Conservation (phyloP, 495 filamentous ascomycete genomes). For the Trichoderma asperelloides region DNA sequence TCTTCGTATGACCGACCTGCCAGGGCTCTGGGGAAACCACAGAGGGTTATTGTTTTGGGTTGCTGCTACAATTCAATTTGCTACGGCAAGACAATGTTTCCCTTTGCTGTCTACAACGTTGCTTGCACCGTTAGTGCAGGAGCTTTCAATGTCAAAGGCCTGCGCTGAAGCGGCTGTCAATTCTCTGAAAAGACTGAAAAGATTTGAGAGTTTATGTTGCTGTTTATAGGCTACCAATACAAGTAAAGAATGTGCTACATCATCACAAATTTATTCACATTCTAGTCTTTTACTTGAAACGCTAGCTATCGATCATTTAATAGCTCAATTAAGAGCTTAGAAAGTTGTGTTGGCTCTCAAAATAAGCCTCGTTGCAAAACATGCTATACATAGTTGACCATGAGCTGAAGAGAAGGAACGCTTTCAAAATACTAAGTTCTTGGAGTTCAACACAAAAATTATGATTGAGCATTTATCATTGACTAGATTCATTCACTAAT, state of each 20-base stretch:
- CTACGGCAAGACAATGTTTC: background rate
- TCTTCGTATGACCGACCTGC: background rate
- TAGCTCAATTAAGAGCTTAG: no score
- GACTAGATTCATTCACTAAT: no score
- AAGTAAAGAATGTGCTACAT: background rate
- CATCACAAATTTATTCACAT: background rate
- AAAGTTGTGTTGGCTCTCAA: no score
- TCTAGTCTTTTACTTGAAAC: no score
- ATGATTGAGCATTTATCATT: no score
- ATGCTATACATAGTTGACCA: no score
- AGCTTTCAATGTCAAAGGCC: background rate
- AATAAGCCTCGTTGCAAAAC: no score
- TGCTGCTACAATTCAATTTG: background rate
- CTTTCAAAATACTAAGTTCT: no score
- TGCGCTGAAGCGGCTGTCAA: background rate
- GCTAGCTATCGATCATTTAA: no score
- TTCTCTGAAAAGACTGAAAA: background rate
- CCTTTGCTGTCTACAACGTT: background rate
- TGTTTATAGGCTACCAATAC: background rate
- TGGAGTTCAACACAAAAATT: no score
- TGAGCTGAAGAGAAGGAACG: no score
- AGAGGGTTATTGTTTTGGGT: background rate
- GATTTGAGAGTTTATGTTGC: background rate
- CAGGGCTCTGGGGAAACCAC: background rate
- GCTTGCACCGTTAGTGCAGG: background rate